Base-by-base conservation (phyloP, 1,284 basidiomycete genomes). In the Xanthoconium separans region DNA sequence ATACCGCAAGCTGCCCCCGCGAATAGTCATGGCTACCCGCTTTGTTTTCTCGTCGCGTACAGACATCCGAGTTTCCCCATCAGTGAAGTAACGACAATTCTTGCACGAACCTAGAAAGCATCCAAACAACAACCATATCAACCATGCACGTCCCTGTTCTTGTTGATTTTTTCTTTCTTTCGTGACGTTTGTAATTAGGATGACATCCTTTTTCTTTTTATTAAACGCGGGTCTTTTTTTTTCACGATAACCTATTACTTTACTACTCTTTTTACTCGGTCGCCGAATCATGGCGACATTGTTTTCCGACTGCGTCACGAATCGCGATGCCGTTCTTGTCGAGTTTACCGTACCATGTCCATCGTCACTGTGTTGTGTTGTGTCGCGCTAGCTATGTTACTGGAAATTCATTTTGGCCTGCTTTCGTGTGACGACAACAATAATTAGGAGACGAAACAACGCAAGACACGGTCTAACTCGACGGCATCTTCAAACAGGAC, bases 401-500 rank as follows among this genome's bases (percentile, higher is more conserved):
- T 53, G 56, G 40, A 33, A 60, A 50, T 51, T 33, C 51, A 48
- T 13, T 39, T 51, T 55, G 53, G 27, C 58, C 56, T 50, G n/a
- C 34, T 15, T 37, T 12, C 16, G n/a, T 37, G 22, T 20, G 12
- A 42, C 6, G 29, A 18, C 31, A n/a, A 41, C 36, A 9, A 20
- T 15, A 12, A 37, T n/a, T n/a, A n/a, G n/a, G n/a, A n/a, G n/a
- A n/a, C 20, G 4, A 2, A 34, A 10, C 6, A n/a, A 9, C 4
- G 12, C 6, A 33, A 24, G 24, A 30, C 18, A 6, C 6, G 27
- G 16, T 33, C 71, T 65, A 82, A 56, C 70, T 82, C 16, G 83
- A 75, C 29, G 89, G 84, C 79, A 92, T 82, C 72, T 92, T 92
- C 61, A 92, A 70, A 68, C 87, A 89, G n/a, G 82, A 79, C n/a